These are phyloP conservation scores for Populus alba DNA, from an alignment of 345 rosid genomes.

Conservation along the genomic window DNA sequence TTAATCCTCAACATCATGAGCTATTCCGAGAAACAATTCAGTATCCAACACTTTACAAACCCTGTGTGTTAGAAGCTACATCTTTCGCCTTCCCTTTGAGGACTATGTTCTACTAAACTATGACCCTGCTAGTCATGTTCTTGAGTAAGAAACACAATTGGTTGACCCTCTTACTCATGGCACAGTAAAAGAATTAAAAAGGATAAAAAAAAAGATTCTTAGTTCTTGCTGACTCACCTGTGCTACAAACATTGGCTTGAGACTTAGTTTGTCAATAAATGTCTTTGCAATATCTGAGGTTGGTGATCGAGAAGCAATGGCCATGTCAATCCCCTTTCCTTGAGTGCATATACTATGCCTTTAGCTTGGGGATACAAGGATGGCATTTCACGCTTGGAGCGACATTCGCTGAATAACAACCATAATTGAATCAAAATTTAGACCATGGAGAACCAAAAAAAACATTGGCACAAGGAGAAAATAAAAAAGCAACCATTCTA, in stretches of 20 bases:
- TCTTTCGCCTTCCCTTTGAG: neutral
- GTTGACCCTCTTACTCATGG: neutral
- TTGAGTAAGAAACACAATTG: neutral
- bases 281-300: constrained; percentile 65
- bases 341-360: constrained; percentile 59
- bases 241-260: constrained; percentile 55
- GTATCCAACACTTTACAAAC: neutral
- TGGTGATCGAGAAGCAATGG: constrained; percentile 82
- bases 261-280: constrained; percentile 59
- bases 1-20: neutral
- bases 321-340: constrained; percentile 68
- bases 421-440: neutral
- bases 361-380: constrained; percentile 72
- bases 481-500: neutral
- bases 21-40: neutral
- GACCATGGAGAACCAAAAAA: neutral
- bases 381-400: constrained; percentile 68
- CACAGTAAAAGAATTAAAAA: neutral
- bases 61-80: neutral
- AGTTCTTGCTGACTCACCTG: constrained; percentile 38
- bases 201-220: neutral
- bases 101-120: neutral
- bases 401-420: constrained; percentile 50
- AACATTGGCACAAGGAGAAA: too few relatives aligned
- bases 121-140: neutral